These are phyloP conservation scores for Tuber calosporum DNA, from an alignment of 495 filamentous ascomycete species.

Conservation along the genomic window DNA sequence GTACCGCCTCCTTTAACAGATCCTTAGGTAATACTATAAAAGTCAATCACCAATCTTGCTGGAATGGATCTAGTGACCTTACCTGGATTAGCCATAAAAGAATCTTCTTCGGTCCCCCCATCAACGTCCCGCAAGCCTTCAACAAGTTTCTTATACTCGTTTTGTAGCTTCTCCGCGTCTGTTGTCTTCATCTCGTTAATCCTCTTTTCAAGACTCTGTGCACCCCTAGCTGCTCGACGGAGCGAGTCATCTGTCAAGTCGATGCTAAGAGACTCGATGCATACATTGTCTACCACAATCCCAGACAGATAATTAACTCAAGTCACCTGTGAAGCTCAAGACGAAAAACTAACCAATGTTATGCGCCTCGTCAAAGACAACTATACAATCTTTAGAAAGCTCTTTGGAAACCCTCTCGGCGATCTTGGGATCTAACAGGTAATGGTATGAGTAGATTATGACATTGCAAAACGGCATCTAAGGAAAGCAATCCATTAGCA, in stretches of 20 bases:
- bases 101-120: constrained; percentile 80
- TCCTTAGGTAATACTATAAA: constrained; percentile 63
- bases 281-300: constrained; percentile 71
- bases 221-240: constrained; percentile 77
- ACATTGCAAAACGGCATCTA: constrained; percentile 98
- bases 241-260: constrained; percentile 93
- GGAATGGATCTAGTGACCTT: constrained; percentile 40
- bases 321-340: background rate
- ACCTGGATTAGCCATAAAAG: constrained; percentile 92
- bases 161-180: constrained; percentile 85
- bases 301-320: constrained; percentile 5
- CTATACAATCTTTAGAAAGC: constrained; percentile 94
- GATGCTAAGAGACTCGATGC: constrained; percentile 94
- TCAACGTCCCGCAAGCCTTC: constrained; percentile 84
- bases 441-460: constrained; percentile 99
- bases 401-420: constrained; percentile 94
- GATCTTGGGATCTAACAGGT: constrained; percentile 95
- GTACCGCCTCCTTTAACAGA: constrained; percentile 83
- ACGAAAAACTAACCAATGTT: constrained; percentile 56
- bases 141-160: constrained; percentile 91
- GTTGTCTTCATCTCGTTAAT: constrained; percentile 88
- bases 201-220: constrained; percentile 78
- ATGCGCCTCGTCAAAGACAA: constrained; percentile 98
- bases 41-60: constrained; percentile 10
- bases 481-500: constrained; percentile 2